Evolutionary conservation across 192 early-diverging fungal genomes (phyloP).

Genomic region (Thamnidium elegans): DNA sequence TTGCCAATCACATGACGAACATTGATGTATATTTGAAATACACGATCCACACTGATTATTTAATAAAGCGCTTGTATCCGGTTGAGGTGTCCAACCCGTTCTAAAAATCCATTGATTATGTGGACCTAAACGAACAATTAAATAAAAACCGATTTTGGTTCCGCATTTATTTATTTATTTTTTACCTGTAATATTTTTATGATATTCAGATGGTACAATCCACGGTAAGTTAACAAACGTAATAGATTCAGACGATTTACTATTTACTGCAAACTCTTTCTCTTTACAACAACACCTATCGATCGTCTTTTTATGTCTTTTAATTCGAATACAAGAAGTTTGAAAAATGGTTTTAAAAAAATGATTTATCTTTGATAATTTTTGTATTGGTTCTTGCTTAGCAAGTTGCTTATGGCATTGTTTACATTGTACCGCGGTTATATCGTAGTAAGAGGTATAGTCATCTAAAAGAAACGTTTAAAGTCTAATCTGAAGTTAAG

Average conservation of each 20-base stretch:
- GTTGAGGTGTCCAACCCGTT: conserved; percentile 17
- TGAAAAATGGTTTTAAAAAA: too few relatives aligned
- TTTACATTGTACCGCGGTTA: too few relatives aligned
- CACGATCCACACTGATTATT: conserved; percentile 7
- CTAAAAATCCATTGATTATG: conserved; percentile 6
- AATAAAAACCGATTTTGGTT: background rate
- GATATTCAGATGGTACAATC: conserved; percentile 6
- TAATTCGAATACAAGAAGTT: too few relatives aligned
- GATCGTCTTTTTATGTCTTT: too few relatives aligned
- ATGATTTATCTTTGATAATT: too few relatives aligned
- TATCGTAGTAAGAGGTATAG: too few relatives aligned
- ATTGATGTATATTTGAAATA: background rate
- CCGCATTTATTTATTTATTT: background rate
- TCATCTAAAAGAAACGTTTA: too few relatives aligned
- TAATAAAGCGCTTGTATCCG: background rate
- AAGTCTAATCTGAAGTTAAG: too few relatives aligned
- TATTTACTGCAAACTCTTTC: background rate
- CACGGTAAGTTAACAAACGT: background rate
- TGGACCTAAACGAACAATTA: background rate
- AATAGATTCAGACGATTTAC: conserved; percentile 1
- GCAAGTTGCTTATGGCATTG: too few relatives aligned
- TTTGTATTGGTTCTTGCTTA: too few relatives aligned
- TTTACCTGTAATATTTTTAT: background rate
- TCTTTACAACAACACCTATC: background rate
- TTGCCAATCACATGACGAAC: too few relatives aligned